These are phyloP conservation scores for Didymella glomerata DNA, from an alignment of 2,329 filamentous ascomycete genomes.

Conservation along the genomic window DNA sequence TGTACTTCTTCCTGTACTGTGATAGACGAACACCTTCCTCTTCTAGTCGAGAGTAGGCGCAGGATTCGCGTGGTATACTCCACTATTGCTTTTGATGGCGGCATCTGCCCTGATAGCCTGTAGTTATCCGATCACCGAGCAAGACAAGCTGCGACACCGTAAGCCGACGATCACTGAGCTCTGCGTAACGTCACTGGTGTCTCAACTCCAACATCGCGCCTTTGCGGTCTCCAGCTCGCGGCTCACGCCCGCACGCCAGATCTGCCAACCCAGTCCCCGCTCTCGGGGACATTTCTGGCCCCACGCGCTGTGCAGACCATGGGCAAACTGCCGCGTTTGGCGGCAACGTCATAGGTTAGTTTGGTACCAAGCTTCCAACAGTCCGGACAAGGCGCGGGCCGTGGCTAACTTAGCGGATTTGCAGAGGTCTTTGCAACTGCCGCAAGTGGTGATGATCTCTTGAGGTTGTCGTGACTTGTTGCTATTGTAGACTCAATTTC, in stretches of 20 bases:
- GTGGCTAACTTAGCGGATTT: conserved; percentile 13
- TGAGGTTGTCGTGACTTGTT: not conserved
- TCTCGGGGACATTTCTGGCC: conserved; percentile 10
- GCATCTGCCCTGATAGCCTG: conserved; percentile 1
- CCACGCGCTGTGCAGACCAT: conserved; percentile 2
- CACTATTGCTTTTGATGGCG: conserved; percentile 7
- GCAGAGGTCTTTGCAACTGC: not conserved
- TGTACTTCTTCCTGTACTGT: conserved; percentile 4
- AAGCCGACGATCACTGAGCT: conserved; percentile 15
- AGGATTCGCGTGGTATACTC: conserved; percentile 21
- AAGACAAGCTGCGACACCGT: conserved; percentile 10
- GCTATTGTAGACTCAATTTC: not conserved
- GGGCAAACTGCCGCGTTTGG: not conserved
- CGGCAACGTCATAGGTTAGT: conserved; percentile 8
- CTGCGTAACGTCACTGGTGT: conserved; percentile 9
- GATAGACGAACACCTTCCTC: conserved; percentile 20
- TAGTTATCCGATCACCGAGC: conserved; percentile 1
- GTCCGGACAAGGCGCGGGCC: conserved; percentile 18
- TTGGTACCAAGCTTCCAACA: conserved; percentile 9
- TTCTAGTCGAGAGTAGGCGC: conserved; percentile 13
- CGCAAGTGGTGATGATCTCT: conserved; percentile 1
- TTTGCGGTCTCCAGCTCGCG: conserved; percentile 9
- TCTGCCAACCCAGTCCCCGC: conserved; percentile 7
- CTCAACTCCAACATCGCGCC: conserved; percentile 4
- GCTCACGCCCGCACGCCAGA: conserved; percentile 1